phyloP scores from a whole-genome alignment of 2,329 filamentous ascomycete genomes.

The Fusarium solani-melongenae region DNA sequence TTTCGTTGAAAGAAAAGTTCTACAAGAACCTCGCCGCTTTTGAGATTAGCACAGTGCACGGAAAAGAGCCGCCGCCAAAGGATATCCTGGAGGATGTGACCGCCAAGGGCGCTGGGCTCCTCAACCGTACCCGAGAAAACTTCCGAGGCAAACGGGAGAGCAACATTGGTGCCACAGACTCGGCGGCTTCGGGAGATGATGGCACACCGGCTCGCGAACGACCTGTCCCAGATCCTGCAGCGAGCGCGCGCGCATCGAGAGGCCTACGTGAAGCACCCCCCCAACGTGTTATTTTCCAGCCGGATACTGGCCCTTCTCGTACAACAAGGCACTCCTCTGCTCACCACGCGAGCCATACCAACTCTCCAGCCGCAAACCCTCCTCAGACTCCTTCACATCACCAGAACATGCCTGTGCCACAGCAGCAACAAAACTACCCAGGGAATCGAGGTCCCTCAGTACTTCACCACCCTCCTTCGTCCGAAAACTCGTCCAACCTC shows the following conservation, averaged over 20 bases:
- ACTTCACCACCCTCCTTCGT: conserved; percentile 63
- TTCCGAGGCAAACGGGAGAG: conserved; percentile 64
- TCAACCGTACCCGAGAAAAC: conserved; percentile 83
- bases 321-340: conserved; percentile 68
- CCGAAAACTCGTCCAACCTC: conserved; percentile 68
- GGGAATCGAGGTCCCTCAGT: conserved; percentile 56
- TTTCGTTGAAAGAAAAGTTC: conserved; percentile 87
- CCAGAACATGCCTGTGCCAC: conserved; percentile 46
- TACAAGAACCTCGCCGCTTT: conserved; percentile 91
- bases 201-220: conserved; percentile 67
- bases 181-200: conserved; percentile 69
- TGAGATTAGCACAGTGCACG: conserved; percentile 82
- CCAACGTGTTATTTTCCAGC: conserved; percentile 86
- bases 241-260: conserved; percentile 68
- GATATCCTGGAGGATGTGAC: conserved; percentile 90
- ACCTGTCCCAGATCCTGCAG: conserved; percentile 62
- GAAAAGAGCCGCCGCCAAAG: conserved; percentile 84
- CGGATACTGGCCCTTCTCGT: conserved; percentile 75
- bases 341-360: conserved; percentile 51
- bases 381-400: conserved; percentile 49
- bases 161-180: conserved; percentile 65
- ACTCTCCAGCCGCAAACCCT: conserved; percentile 43
- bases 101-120: conserved; percentile 83
- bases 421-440: conserved; percentile 44
- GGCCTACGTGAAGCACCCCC: conserved; percentile 85